Evolutionary conservation across 345 rosid species (phyloP).

Genomic region (Cardamine resedifolia): DNA sequence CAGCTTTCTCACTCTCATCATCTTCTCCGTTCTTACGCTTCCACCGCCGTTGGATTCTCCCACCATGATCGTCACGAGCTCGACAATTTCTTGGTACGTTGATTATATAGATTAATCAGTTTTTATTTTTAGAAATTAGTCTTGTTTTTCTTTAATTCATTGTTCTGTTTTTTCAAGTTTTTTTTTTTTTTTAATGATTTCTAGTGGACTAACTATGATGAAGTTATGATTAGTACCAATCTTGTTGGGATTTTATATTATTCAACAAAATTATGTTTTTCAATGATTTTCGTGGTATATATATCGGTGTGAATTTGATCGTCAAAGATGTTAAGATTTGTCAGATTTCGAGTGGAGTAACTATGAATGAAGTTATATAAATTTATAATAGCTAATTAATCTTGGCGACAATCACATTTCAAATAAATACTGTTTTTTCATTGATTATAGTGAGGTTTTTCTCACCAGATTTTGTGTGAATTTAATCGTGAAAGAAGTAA

Average conservation of each 20-base stretch:
- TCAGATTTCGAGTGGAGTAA: constrained; percentile 1
- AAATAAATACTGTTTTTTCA: not conserved
- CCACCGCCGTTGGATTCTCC: constrained; percentile 44
- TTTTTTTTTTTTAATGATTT: not conserved
- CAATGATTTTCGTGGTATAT: not conserved
- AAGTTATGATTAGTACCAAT: not conserved
- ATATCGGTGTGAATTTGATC: not conserved
- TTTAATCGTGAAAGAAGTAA: not conserved
- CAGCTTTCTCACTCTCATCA: constrained; percentile 87
- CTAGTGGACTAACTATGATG: not conserved
- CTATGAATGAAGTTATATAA: not conserved
- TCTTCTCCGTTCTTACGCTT: constrained; percentile 83
- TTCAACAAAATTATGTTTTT: not conserved
- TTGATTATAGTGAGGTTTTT: not conserved
- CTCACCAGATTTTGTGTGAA: not conserved
- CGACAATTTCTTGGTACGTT: constrained; percentile 78
- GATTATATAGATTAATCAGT: not conserved
- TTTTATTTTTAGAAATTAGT: not conserved
- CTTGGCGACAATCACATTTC: not conserved
- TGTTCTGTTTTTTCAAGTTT: constrained; percentile 6
- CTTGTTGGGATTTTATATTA: not conserved
- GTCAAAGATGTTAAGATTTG: not conserved
- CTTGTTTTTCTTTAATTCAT: not conserved
- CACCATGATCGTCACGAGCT: constrained; percentile 89
- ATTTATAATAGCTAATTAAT: not conserved